Conservation (phyloP, 2,329 filamentous ascomycete genomes). For the Scleromitrula shiraiana region DNA sequence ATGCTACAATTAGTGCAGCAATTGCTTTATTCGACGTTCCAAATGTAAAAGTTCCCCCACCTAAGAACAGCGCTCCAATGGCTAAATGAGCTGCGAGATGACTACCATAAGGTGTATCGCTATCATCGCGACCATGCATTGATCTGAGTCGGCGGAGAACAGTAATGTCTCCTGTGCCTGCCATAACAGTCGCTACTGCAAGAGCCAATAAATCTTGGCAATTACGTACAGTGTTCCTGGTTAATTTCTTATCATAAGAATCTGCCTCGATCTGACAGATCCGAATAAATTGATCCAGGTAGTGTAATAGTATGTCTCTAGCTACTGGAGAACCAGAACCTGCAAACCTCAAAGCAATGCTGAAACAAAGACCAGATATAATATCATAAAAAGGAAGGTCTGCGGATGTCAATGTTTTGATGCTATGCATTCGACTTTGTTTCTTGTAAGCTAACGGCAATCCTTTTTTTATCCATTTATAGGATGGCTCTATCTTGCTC, state of each 20-base stretch:
- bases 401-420: conserved; percentile 61
- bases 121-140: conserved; percentile 78
- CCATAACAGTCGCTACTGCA: conserved; percentile 83
- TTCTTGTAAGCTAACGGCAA: conserved; percentile 63
- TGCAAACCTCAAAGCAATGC: conserved; percentile 64
- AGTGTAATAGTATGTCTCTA: conserved; percentile 73
- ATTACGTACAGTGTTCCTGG: conserved; percentile 75
- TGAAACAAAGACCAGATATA: conserved; percentile 79
- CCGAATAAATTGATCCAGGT: conserved; percentile 79
- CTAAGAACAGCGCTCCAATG: conserved; percentile 83
- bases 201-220: conserved; percentile 85
- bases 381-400: conserved; percentile 94
- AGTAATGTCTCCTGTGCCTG: conserved; percentile 81
- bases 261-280: conserved; percentile 53
- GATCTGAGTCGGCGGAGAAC: conserved; percentile 80
- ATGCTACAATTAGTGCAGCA: conserved; percentile 77
- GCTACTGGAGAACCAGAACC: conserved; percentile 63
- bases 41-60: conserved; percentile 87
- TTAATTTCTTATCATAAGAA: conserved; percentile 73
- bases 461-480: conserved; percentile 67
- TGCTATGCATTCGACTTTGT: conserved; percentile 50
- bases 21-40: conserved; percentile 81
- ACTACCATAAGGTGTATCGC: conserved; percentile 82
- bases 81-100: conserved; percentile 90
- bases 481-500: conserved; percentile 67